Conservation (phyloP, 306 rosid species). For the Glycine tomentella region DNA sequence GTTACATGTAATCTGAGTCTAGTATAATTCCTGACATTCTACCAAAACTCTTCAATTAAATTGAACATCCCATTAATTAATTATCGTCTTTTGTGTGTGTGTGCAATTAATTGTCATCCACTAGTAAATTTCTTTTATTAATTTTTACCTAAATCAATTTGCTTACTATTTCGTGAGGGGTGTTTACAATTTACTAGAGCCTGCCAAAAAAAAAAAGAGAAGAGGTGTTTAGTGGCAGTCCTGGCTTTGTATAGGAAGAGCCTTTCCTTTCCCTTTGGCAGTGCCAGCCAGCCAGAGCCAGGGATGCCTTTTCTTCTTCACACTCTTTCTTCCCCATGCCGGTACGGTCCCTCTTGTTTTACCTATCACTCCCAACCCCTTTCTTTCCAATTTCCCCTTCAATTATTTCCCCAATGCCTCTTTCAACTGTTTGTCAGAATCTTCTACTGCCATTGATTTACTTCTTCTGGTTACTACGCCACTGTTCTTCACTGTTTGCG, state of each 20-base stretch:
- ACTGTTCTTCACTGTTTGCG: conserved; percentile 20
- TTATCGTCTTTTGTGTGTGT: no score
- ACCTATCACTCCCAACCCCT: neutral
- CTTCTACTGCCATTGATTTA: conserved; percentile 9
- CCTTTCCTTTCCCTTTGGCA: neutral
- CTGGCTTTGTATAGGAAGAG: neutral
- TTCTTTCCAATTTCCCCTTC: neutral
- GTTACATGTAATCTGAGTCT: no score
- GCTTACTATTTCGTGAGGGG: neutral
- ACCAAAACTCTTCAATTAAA: no score
- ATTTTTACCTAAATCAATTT: neutral
- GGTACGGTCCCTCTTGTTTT: conserved; percentile 1
- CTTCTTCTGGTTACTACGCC: neutral
- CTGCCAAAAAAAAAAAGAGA: neutral
- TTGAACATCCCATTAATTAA: no score
- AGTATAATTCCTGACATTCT: no score
- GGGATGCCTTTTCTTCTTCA: neutral
- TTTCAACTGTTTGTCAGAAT: neutral
- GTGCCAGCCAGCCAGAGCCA: neutral
- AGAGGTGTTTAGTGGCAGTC: neutral
- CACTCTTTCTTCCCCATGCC: conserved; percentile 20
- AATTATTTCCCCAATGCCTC: conserved; percentile 5
- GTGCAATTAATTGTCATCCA: no score
- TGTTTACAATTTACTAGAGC: neutral
- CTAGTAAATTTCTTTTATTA: no score